A percentile compares a stretch with the other conserved stretches of the same genome.
These are phyloP conservation scores for Leccinum truebloodii DNA, from an alignment of 768 basidiomycete species.

Conservation along the genomic window DNA sequence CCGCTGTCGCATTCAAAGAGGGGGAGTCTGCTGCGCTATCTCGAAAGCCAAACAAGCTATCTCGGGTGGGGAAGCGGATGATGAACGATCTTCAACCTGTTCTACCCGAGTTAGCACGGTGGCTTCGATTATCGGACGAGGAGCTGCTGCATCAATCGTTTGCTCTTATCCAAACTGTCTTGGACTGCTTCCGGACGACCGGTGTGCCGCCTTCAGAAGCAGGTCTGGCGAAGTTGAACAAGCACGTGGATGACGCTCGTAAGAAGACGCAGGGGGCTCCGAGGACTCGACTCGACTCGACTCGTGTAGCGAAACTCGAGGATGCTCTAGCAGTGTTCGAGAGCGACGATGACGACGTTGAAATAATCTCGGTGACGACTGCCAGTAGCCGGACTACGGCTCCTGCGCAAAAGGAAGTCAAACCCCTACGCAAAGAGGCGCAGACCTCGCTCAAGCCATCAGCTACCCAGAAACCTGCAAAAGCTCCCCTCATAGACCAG, in stretches of 20 bases:
- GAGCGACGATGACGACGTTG: constrained; percentile 60
- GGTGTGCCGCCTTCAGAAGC: constrained; percentile 53
- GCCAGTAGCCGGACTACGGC: constrained; percentile 14
- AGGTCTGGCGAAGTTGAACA: constrained; percentile 66
- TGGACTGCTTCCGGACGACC: constrained; percentile 73
- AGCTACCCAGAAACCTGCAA: constrained; percentile 17
- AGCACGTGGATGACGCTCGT: constrained; percentile 60
- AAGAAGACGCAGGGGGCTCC: constrained; percentile 44
- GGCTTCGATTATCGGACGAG: constrained; percentile 91
- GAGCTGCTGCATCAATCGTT: constrained; percentile 91
- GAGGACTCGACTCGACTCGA: constrained; percentile 53
- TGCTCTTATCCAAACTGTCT: constrained; percentile 73
- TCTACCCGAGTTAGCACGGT: constrained; percentile 74
- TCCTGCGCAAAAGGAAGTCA: constrained; percentile 12
- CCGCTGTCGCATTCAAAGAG: constrained; percentile 34
- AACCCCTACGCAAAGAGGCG: constrained; percentile 20
- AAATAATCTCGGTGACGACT: constrained; percentile 47
- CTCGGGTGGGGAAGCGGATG: constrained; percentile 70
- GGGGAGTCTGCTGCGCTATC: constrained; percentile 21
- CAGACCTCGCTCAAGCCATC: constrained; percentile 22
- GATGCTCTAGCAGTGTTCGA: constrained; percentile 66
- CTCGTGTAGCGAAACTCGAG: constrained; percentile 65
- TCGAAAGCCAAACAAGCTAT: constrained; percentile 47
- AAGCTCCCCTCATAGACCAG: constrained; percentile 21
- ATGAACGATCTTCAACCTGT: constrained; percentile 75